These are phyloP conservation scores for Pyrenophora graminea DNA, from an alignment of 2,329 filamentous ascomycete species.

Conservation along the genomic window DNA sequence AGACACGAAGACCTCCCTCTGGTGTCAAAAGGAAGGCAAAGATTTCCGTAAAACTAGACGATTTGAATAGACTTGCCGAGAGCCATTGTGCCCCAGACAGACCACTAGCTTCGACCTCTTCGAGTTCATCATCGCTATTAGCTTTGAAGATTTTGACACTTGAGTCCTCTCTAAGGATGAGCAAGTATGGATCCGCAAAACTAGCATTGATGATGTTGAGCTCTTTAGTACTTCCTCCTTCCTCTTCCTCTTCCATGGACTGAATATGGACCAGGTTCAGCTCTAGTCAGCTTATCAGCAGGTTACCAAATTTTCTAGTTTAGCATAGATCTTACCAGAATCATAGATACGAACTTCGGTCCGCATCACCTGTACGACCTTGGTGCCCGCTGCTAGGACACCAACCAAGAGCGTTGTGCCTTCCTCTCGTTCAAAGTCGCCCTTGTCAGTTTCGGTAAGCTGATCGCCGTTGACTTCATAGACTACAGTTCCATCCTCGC, in stretches of 20 bases:
- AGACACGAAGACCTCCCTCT: conserved; percentile 77
- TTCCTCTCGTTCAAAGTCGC: conserved; percentile 89
- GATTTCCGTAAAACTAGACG: conserved; percentile 61
- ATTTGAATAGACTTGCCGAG: conserved; percentile 80
- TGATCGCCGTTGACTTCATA: conserved; percentile 74
- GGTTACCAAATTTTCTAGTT: not conserved
- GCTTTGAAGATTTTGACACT: conserved; percentile 80
- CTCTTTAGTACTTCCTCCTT: conserved; percentile 64
- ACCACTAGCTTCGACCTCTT: conserved; percentile 72
- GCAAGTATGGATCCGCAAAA: conserved; percentile 83
- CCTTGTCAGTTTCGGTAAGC: conserved; percentile 75
- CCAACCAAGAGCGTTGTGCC: conserved; percentile 86
- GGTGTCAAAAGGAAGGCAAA: conserved; percentile 78
- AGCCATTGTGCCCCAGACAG: conserved; percentile 72
- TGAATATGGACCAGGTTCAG: conserved; percentile 88
- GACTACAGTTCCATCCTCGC: conserved; percentile 70
- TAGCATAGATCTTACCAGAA: conserved; percentile 64
- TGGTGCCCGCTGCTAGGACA: conserved; percentile 76
- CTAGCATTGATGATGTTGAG: conserved; percentile 78
- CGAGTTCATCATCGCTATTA: conserved; percentile 79
- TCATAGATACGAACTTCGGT: conserved; percentile 91
- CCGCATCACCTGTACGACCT: conserved; percentile 84
- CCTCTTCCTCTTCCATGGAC: conserved; percentile 83
- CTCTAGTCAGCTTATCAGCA: conserved; percentile 55
- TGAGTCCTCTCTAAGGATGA: conserved; percentile 81